These are phyloP conservation scores for Zygnema circumcarinatum DNA, from an alignment of 139 green algal species.

Conservation along the genomic window DNA sequence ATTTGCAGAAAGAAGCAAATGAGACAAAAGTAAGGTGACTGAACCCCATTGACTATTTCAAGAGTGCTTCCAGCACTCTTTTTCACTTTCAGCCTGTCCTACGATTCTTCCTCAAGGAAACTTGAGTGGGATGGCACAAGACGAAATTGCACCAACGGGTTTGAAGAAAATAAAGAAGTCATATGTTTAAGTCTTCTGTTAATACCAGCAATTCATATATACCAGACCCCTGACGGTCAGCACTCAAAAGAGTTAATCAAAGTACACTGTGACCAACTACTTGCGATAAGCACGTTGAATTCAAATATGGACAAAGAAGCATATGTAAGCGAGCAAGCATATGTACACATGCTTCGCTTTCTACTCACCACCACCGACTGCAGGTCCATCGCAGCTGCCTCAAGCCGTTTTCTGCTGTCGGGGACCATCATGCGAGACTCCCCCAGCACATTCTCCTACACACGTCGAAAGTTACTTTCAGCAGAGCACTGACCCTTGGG, in stretches of 20 bases:
- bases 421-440: slow-evolving; percentile 31
- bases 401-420: not conserved
- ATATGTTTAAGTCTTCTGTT: not conserved
- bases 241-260: not conserved
- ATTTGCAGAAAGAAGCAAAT: not conserved
- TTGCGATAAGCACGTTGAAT: not conserved
- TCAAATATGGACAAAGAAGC: not conserved
- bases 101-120: too few relatives aligned
- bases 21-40: not conserved
- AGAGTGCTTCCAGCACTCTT: not conserved
- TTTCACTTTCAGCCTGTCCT: not conserved
- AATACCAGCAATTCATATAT: not conserved
- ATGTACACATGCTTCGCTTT: not conserved
- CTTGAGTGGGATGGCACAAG: too few relatives aligned
- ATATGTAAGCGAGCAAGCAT: not conserved
- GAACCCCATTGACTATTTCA: not conserved
- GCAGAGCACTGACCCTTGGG: not conserved
- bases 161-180: not conserved
- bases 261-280: not conserved
- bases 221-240: not conserved
- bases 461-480: not conserved
- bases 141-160: too few relatives aligned
- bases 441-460: slow-evolving; percentile 19
- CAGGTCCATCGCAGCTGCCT: not conserved
- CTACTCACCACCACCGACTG: not conserved